Percentiles rank a stretch among this genome's conserved stretches.
Evolutionary conservation across 2,329 filamentous ascomycete species (phyloP).

Genomic region (Hymenoscyphus scutula): DNA sequence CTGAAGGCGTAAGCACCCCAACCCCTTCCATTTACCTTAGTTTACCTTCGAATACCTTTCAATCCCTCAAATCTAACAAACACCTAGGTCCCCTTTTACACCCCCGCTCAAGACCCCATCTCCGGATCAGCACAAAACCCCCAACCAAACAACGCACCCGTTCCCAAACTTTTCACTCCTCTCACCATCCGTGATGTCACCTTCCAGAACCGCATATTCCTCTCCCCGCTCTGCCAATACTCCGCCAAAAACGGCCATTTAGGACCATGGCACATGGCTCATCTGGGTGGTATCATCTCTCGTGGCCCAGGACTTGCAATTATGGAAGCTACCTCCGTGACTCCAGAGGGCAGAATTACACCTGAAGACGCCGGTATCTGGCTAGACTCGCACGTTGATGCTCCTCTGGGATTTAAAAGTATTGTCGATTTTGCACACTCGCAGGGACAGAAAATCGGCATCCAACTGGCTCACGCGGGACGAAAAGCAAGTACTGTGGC

Average conservation of each 20-base stretch:
- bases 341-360: slow-evolving; percentile 76
- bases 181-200: slow-evolving; percentile 46
- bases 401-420: slow-evolving; percentile 51
- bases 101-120: slow-evolving; percentile 46
- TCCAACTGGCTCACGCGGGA: slow-evolving; percentile 82
- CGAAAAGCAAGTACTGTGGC: slow-evolving; percentile 61
- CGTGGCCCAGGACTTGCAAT: slow-evolving; percentile 72
- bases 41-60: background rate
- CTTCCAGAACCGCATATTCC: slow-evolving; percentile 62
- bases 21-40: no score
- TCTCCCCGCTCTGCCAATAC: slow-evolving; percentile 67
- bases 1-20: slow-evolving; percentile 25
- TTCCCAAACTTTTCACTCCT: slow-evolving; percentile 49
- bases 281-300: slow-evolving; percentile 74
- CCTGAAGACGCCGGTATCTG: slow-evolving; percentile 79
- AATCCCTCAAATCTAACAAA: slow-evolving; percentile 10
- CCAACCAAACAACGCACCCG: slow-evolving; percentile 47
- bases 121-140: slow-evolving; percentile 44
- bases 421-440: slow-evolving; percentile 77
- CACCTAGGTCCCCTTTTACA: slow-evolving; percentile 42
- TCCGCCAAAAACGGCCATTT: slow-evolving; percentile 67
- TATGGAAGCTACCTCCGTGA: slow-evolving; percentile 75
- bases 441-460: slow-evolving; percentile 72
- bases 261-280: slow-evolving; percentile 78
- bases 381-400: slow-evolving; percentile 78